Base-by-base conservation (phyloP, 2,329 filamentous ascomycete genomes). In the Capronia coronata region DNA sequence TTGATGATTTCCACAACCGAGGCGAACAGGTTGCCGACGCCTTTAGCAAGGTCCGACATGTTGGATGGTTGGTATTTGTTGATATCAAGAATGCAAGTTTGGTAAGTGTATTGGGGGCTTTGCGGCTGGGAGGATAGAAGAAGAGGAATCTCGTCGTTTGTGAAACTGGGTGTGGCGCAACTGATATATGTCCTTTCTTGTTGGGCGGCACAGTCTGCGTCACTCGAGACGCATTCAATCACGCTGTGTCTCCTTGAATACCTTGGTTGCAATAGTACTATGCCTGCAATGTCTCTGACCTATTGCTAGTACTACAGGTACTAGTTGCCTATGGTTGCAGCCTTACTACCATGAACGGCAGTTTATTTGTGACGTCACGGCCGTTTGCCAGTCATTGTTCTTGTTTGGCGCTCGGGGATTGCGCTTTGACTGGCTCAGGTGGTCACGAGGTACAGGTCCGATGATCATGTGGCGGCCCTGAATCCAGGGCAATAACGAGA, bases 1-100 rank as follows among this genome's bases (percentile, higher is more conserved):
- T 52, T 51, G 54, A 58, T 44, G 54, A 58, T 55, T 29, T 54
- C 48, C 14, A 55, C 34, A 34, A 58, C 23, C 11, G 54, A 54
- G 41, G 50, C 18, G 18, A 58, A 34, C 14, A 58, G 42, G 40
- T 56, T 46, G 22, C 46, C 45, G 25, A 57, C 27, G 6, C 53
- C 54, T 47, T 51, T 52, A 1, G 32, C 47, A 38, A 58, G 55
- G 23, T 51, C 48, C 40, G 54, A 54, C 56, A 58, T 58, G 22
- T 42, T 43, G 29, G 16, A 27, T 23, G 48, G n/a, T 42, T 3
- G 19, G 19, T 18, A 10, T 32, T 30, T 19, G 7, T 14, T 49
- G 32, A 22, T 43, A 18, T 45, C 35, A 18, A 29, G 9, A 14
- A 6, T 8, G 18, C 14, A 19, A 9, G 11, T 19, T n/a, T 9